Evolutionary conservation across 2,329 filamentous ascomycete genomes (phyloP).

Genomic region (Aurifilum marmelostoma): DNA sequence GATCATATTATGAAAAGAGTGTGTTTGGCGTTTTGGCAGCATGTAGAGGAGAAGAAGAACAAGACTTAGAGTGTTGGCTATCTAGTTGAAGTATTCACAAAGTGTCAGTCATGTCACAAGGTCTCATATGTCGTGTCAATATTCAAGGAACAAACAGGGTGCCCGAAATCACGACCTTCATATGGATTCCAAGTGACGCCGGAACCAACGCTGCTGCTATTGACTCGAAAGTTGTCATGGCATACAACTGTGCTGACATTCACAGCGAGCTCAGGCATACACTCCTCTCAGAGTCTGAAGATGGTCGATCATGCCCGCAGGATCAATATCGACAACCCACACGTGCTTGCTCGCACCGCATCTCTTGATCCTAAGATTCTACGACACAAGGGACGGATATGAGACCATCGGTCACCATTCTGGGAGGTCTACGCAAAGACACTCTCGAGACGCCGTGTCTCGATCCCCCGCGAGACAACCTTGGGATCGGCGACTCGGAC

Average conservation of each 20-base stretch:
- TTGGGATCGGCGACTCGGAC: neutral
- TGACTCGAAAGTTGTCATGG: neutral
- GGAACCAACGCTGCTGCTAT: too few relatives aligned
- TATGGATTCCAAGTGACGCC: neutral
- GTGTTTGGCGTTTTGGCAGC: neutral
- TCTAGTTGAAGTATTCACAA: too few relatives aligned
- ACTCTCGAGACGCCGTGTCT: neutral
- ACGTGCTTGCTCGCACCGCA: neutral
- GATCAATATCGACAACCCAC: neutral
- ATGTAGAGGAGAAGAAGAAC: neutral
- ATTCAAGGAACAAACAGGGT: too few relatives aligned
- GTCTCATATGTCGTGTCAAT: too few relatives aligned
- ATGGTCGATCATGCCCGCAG: neutral
- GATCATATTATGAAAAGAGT: neutral
- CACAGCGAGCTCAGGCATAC: neutral
- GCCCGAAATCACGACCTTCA: too few relatives aligned
- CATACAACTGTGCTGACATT: neutral
- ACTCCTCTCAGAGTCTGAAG: neutral
- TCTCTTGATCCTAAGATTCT: neutral
- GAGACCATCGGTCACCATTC: neutral
- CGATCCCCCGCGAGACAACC: neutral
- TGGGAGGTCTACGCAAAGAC: neutral
- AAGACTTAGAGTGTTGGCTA: neutral
- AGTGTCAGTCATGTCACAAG: neutral
- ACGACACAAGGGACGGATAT: neutral